These are phyloP conservation scores for Pyrus betulifolia DNA, from an alignment of 306 rosid genomes.

Conservation along the genomic window DNA sequence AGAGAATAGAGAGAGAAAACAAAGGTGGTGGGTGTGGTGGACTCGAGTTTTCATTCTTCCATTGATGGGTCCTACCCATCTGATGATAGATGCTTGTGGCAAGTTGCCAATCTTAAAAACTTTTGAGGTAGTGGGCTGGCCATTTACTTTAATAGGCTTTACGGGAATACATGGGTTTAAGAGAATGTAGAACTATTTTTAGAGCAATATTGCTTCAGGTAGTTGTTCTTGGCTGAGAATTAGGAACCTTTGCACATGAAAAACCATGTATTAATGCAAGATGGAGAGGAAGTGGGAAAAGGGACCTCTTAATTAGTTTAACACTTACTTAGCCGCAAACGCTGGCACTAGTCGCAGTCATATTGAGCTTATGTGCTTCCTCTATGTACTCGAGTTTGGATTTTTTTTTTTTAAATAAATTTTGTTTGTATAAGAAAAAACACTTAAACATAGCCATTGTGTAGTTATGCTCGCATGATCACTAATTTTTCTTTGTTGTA, in stretches of 20 bases:
- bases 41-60: conserved; percentile 15
- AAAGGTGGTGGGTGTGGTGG: conserved; percentile 20
- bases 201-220: background rate
- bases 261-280: background rate
- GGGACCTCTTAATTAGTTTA: background rate
- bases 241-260: conserved; percentile 11
- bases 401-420: too few species aligned
- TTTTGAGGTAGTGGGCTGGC: conserved; percentile 24
- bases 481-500: too few species aligned
- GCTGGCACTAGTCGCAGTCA: too few species aligned
- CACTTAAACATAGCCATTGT: too few species aligned
- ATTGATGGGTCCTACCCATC: conserved; percentile 38
- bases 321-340: background rate
- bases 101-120: conserved; percentile 30
- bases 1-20: background rate
- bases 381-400: too few species aligned
- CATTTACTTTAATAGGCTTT: conserved; percentile 4
- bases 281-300: background rate
- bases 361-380: background rate
- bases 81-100: conserved; percentile 25
- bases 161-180: background rate
- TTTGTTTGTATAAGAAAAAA: too few species aligned
- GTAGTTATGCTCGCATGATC: background rate
- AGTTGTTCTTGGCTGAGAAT: background rate
- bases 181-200: background rate